A percentile compares a stretch with the other conserved stretches of the same genome.
phyloP scores from a whole-genome alignment of 169 alveolate genomes.

The Eimeria maxima region DNA sequence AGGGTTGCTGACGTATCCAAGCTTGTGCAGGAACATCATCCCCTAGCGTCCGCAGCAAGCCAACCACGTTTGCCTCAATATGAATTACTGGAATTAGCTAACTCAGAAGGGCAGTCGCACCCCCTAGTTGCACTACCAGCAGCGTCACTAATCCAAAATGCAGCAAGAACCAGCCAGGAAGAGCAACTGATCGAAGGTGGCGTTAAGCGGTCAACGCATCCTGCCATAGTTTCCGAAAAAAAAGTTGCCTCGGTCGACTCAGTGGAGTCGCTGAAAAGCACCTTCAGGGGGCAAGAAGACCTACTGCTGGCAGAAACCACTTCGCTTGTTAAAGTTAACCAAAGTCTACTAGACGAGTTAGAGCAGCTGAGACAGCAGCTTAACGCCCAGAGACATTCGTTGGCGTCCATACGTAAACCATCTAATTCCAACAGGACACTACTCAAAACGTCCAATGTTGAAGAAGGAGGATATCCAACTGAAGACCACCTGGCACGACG shows the following conservation, averaged over 20 bases:
- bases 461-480: background rate
- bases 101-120: background rate
- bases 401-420: background rate
- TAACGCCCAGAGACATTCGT: background rate
- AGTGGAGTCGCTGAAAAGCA: background rate
- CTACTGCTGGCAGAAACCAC: too few species aligned
- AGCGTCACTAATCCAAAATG: background rate
- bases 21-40: background rate
- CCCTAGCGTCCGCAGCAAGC: background rate
- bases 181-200: background rate
- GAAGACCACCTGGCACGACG: background rate
- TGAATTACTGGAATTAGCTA: background rate
- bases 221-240: background rate
- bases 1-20: background rate
- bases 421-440: background rate
- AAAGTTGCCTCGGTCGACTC: too few species aligned
- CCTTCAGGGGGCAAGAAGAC: background rate
- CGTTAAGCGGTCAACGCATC: background rate
- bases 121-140: background rate
- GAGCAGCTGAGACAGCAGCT: slow-evolving; percentile 24
- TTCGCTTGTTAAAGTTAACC: too few species aligned
- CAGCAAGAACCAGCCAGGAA: background rate
- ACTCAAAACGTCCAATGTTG: background rate
- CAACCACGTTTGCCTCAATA: background rate
- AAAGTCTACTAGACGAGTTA: too few species aligned